Conservation (phyloP, 2,329 filamentous ascomycete species). For the Malbranchea cinnamomea region DNA sequence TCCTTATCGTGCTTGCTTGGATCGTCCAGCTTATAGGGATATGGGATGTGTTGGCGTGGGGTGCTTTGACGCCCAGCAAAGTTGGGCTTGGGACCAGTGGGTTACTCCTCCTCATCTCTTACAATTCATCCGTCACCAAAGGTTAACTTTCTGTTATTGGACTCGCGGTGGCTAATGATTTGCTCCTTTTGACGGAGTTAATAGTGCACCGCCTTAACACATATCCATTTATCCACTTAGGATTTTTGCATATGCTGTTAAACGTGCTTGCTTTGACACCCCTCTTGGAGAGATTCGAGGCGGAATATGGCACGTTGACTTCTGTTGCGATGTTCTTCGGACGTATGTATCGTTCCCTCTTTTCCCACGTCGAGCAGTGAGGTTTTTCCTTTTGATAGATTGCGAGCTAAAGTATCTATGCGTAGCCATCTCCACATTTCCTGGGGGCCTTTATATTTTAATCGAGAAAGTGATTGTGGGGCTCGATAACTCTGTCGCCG, state of each 20-base stretch:
- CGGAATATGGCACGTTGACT: constrained; percentile 78
- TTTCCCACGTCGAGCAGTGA: background rate
- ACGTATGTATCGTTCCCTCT: constrained; percentile 43
- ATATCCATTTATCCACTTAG: constrained; percentile 73
- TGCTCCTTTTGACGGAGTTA: constrained; percentile 1
- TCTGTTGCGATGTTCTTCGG: constrained; percentile 80
- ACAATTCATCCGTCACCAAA: background rate
- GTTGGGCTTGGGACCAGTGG: constrained; percentile 56
- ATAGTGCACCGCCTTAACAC: constrained; percentile 86
- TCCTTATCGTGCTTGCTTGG: constrained; percentile 55
- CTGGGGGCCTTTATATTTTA: constrained; percentile 65
- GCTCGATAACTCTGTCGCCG: constrained; percentile 59
- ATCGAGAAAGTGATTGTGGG: constrained; percentile 60
- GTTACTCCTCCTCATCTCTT: constrained; percentile 15
- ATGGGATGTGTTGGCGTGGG: constrained; percentile 64
- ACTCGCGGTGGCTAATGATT: background rate
- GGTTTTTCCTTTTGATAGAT: background rate
- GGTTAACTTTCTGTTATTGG: constrained; percentile 1
- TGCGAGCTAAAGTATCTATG: background rate
- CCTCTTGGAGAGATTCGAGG: constrained; percentile 86
- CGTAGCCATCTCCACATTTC: constrained; percentile 64
- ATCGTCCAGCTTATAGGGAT: constrained; percentile 51
- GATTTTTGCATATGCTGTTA: constrained; percentile 63
- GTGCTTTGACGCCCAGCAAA: constrained; percentile 61
- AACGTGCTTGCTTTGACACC: constrained; percentile 71